A percentile compares a stretch with the other conserved stretches of the same genome.
Conservation (phyloP, 176 grass and related monocot genomes). For the Hordeum marinum region DNA sequence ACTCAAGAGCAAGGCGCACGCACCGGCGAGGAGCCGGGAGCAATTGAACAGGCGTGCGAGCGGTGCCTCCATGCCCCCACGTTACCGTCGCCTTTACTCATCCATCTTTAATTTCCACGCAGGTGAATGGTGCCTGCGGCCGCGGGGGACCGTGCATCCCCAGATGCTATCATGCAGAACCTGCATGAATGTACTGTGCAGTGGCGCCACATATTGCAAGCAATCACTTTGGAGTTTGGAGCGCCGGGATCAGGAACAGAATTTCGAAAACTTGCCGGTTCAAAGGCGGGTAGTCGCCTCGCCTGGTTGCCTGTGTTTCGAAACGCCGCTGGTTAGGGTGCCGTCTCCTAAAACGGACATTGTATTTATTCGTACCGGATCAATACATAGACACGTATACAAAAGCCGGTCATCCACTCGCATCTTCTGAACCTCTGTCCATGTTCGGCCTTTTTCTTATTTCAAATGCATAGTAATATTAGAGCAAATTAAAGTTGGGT, state of each 20-base stretch:
- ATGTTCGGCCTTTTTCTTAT: too few relatives aligned
- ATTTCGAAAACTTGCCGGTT: not conserved
- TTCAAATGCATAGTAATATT: too few relatives aligned
- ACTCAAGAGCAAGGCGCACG: constrained; percentile 23
- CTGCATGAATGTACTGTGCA: not conserved
- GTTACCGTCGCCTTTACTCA: constrained; percentile 46
- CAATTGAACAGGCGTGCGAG: constrained; percentile 53
- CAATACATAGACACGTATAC: too few relatives aligned
- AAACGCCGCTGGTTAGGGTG: too few relatives aligned
- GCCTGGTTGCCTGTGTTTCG: too few relatives aligned
- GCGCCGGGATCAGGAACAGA: not conserved
- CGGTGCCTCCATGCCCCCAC: constrained; percentile 36
- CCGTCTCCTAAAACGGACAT: too few relatives aligned
- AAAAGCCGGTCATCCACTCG: too few relatives aligned
- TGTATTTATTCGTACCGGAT: too few relatives aligned
- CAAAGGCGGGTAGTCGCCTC: too few relatives aligned
- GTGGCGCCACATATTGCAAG: not conserved
- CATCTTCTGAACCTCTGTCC: too few relatives aligned
- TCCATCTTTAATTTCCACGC: constrained; percentile 29
- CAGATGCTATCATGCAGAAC: not conserved
- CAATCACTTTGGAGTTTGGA: not conserved
- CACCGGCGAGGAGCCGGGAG: constrained; percentile 17
- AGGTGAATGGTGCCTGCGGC: not conserved
- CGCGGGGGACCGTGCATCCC: constrained; percentile 1
- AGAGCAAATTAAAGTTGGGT: too few relatives aligned